These are phyloP conservation scores for Aspergillus japonicus DNA, from an alignment of 2,329 filamentous ascomycete genomes.

Conservation along the genomic window DNA sequence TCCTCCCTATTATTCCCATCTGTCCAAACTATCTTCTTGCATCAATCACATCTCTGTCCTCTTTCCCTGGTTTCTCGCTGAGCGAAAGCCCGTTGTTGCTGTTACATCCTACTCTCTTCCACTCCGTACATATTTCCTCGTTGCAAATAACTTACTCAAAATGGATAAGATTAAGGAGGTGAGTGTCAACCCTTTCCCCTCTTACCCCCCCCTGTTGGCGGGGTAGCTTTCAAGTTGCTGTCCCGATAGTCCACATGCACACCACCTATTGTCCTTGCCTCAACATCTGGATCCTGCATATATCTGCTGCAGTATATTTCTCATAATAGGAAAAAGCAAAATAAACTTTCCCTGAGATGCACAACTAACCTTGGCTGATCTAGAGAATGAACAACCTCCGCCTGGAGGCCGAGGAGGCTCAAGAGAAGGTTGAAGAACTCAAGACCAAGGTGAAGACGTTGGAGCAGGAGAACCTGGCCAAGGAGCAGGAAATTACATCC, in stretches of 20 bases:
- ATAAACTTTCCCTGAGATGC: constrained; percentile 3
- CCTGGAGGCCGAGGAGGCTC: constrained; percentile 84
- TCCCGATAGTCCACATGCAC: constrained; percentile 24
- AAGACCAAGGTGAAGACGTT: constrained; percentile 82
- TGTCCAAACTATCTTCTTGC: constrained; percentile 14
- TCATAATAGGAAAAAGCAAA: constrained; percentile 18
- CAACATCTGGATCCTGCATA: constrained; percentile 13
- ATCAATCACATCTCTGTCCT: constrained; percentile 7
- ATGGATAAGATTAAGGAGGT: constrained; percentile 94
- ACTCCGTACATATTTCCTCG: constrained; percentile 26
- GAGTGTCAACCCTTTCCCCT: constrained; percentile 44
- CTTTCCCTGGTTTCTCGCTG: constrained; percentile 33
- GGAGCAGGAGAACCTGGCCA: constrained; percentile 91
- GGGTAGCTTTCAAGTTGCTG: constrained; percentile 40
- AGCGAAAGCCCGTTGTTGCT: constrained; percentile 33
- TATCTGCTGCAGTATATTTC: neutral
- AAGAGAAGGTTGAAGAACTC: constrained; percentile 80
- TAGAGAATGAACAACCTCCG: constrained; percentile 96
- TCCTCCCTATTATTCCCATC: constrained; percentile 19
- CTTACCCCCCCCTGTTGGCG: constrained; percentile 32
- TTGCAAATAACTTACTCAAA: constrained; percentile 34
- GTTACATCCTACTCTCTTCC: constrained; percentile 17
- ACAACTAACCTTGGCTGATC: constrained; percentile 18
- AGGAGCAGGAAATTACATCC: constrained; percentile 98
- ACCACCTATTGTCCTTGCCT: constrained; percentile 11